Evolutionary conservation across 768 basidiomycete species (phyloP).

Genomic region (Exsudoporus frostii): DNA sequence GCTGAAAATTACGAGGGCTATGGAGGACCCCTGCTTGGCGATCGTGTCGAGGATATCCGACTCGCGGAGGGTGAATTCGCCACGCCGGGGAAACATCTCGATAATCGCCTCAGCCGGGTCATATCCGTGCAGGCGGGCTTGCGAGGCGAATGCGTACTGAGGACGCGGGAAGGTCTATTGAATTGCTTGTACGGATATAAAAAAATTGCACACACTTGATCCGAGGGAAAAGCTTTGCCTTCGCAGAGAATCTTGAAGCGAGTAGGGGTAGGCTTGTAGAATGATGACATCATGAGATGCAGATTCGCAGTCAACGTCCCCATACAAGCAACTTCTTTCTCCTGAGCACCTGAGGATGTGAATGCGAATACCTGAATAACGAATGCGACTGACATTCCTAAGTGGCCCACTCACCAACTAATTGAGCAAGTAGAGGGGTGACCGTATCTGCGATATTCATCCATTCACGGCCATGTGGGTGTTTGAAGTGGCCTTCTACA

Average conservation of each 20-base stretch:
- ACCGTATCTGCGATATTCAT: constrained; percentile 70
- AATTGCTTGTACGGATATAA: constrained; percentile 12
- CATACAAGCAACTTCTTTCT: constrained; percentile 93
- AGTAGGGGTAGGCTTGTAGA: constrained; percentile 83
- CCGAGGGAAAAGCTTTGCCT: constrained; percentile 91
- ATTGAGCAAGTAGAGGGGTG: constrained; percentile 68
- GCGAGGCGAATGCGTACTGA: constrained; percentile 97
- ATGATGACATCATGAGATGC: constrained; percentile 91
- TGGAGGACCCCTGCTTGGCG: constrained; percentile 64
- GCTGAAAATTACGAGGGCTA: constrained; percentile 89
- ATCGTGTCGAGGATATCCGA: constrained; percentile 83
- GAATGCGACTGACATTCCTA: background rate
- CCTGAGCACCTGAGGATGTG: constrained; percentile 65
- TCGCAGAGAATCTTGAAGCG: constrained; percentile 96
- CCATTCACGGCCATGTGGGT: constrained; percentile 86
- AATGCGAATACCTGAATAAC: constrained; percentile 14
- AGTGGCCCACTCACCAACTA: constrained; percentile 63
- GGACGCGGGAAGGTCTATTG: constrained; percentile 5
- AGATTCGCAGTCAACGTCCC: constrained; percentile 93
- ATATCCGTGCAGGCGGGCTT: constrained; percentile 75
- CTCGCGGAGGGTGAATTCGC: constrained; percentile 82
- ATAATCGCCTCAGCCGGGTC: constrained; percentile 72
- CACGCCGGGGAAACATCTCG: constrained; percentile 73
- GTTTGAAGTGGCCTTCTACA: constrained; percentile 85
- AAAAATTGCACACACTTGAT: constrained; percentile 61